Base-by-base conservation (phyloP, 441 rosid genomes). In the Corymbia citriodora region DNA sequence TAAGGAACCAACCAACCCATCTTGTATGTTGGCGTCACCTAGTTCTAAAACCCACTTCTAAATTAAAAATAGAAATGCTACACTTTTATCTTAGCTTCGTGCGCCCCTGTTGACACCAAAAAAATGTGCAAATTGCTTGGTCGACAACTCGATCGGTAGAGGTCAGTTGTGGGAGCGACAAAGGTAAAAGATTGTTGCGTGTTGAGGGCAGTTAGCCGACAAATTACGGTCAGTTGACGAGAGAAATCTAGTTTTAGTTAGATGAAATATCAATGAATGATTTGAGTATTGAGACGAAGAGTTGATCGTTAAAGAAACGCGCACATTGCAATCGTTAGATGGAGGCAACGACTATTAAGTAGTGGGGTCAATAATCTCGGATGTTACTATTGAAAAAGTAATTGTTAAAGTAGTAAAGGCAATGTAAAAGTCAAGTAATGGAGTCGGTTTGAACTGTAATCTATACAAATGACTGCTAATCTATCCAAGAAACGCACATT, bases 221-320 rank as follows among this genome's bases (percentile, higher is more conserved):
- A 40, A 74, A 36, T 31, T 31, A 31, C 18, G 23, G 3, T 59
- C 11, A 0, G 14, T 59, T 1, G 3, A 1, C 1, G 1, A 5
- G 15, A 59, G n/a, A 61, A 61, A 61, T 61, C 8, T 2, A 10
- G 9, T 61, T 61, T 61, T 61, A 27, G 16, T 27, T 2, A 31
- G 12, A 15, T 8, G 68, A 61, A 16, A 65, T 65, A n/a, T n/a
- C 10, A 21, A n/a, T 15, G 10, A 65, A 65, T n/a, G 74, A 63
- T 63, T 63, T 63, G 29, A 63, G 72, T 14, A 63, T 63, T 1
- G 18, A 63, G 72, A 3, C 3, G 15, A 63, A 14, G 9, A 65
- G 19, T 65, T 19, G 15, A 65, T 8, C 8, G 8, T n/a, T 14
- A n/a, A 65, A n/a, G 36, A 65, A 65, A 65, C 17, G 6, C 0